These are phyloP conservation scores for Theileria annulata DNA, from an alignment of 169 alveolate genomes.

Conservation along the genomic window DNA sequence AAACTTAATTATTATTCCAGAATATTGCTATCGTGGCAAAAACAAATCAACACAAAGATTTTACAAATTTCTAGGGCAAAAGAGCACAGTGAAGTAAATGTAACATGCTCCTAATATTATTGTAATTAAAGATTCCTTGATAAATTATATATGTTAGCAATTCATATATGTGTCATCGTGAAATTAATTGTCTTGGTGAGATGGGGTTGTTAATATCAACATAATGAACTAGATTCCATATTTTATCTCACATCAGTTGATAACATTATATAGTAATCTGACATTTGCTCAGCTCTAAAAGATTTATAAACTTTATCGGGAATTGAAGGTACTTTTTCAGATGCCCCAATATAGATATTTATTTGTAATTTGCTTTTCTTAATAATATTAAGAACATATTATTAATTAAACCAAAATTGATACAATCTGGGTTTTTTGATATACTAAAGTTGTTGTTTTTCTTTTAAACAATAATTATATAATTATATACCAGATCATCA, in stretches of 20 bases:
- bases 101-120: neutral
- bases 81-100: constrained; percentile 4
- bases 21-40: constrained; percentile 56
- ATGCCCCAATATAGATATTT: neutral
- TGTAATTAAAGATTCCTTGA: neutral
- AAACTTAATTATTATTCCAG: neutral
- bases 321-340: neutral
- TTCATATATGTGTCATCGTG: constrained; percentile 10
- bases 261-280: neutral
- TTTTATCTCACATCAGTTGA: neutral
- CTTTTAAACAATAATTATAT: neutral
- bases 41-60: constrained; percentile 28
- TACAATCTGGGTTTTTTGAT: neutral
- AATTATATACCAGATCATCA: neutral
- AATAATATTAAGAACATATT: neutral
- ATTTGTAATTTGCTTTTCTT: neutral
- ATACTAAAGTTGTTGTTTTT: neutral
- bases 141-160: neutral
- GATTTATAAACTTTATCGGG: constrained; percentile 6
- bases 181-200: neutral
- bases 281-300: neutral
- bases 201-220: constrained; percentile 2
- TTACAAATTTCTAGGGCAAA: constrained; percentile 10
- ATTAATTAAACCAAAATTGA: neutral
- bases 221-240: constrained; percentile 4